These are phyloP conservation scores for Ogataea kodamae DNA, from an alignment of 805 yeast species.

Conservation along the genomic window DNA sequence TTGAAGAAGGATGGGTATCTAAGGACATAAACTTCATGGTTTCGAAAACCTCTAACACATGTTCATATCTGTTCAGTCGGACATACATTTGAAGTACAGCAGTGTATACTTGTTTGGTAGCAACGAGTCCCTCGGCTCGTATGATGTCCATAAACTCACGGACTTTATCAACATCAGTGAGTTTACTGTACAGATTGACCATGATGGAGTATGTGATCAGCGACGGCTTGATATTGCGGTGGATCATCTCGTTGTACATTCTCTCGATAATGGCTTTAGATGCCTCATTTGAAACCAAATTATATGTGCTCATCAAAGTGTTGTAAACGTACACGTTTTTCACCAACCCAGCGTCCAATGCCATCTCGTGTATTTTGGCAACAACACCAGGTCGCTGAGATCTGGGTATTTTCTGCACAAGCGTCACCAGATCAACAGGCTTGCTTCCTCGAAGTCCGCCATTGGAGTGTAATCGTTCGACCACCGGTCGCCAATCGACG, in stretches of 20 bases:
- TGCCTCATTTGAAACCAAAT: slow-evolving; percentile 15
- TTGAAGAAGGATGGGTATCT: slow-evolving; percentile 61
- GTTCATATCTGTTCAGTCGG: slow-evolving; percentile 44
- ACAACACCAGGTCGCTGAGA: slow-evolving; percentile 34
- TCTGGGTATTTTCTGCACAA: slow-evolving; percentile 42
- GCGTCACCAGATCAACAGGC: slow-evolving; percentile 33
- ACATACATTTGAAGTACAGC: slow-evolving; percentile 61
- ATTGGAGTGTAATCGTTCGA: slow-evolving; percentile 34
- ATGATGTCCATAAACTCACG: slow-evolving; percentile 38
- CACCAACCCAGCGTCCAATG: slow-evolving; percentile 33
- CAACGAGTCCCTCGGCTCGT: slow-evolving; percentile 37
- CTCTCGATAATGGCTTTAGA: slow-evolving; percentile 32
- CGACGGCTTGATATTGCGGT: slow-evolving; percentile 31
- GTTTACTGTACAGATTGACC: slow-evolving; percentile 45
- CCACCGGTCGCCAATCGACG: slow-evolving; percentile 47
- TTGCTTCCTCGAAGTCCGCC: slow-evolving; percentile 35
- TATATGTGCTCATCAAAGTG: slow-evolving; percentile 35
- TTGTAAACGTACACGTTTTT: slow-evolving; percentile 35
- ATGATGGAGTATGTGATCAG: slow-evolving; percentile 42
- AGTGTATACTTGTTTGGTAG: slow-evolving; percentile 47
- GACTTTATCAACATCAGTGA: slow-evolving; percentile 36
- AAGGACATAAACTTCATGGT: slow-evolving; percentile 77
- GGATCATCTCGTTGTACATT: slow-evolving; percentile 29
- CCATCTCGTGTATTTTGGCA: slow-evolving; percentile 36
- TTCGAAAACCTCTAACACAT: slow-evolving; percentile 73